Evolutionary conservation across 2,329 filamentous ascomycete species (phyloP), one percentile per base, ranked within the genome.

Genomic region (Sporothrix variecibatus): DNA sequence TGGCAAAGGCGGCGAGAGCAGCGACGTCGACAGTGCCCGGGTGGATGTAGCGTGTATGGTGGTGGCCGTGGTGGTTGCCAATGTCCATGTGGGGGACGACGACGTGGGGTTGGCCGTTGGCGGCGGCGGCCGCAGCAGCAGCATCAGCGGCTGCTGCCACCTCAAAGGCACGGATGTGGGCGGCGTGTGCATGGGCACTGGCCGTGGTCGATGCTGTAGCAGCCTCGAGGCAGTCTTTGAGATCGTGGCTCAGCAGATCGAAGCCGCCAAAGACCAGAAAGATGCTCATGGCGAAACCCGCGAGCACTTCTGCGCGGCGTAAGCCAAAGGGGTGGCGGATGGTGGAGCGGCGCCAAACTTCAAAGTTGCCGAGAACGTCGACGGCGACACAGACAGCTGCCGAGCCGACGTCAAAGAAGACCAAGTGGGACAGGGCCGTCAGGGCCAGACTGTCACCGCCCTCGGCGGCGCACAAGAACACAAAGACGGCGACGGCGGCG

Each of bases 211-310:
- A 31, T 28, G 62, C 62, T 3, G 70, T 46, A 0, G 79, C 79
- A 17, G 82, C 76, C 82, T 98, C 95, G 12, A 99, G 89, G n/a
- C 94, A 89, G 82, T 99, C 95, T 81, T 97, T 96, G 20, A 97
- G 86, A 75, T 94, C 95, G 81, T 99, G 96, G 56, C 94, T 97
- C 75, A 99, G 92, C 68, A 99, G 89, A 79, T 99, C 96, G 79
- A 98, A 92, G 26, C 95, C 95, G 86, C 97, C 97, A 83, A 99
- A 99, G n/a, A 97, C 89, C 15, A 99, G 89, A 76, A 98, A 94
- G 53, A 99, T 93, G 71, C 94, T 97, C 90, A 98, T 94, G 75
- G 95, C 96, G 77, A 99, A 97, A 23, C 96, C 96, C 49, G 95
- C 94, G 20, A 99, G 89, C 5, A 99, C 95, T 82, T 99, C 96